Conservation (phyloP, 1,139 yeast genomes). For the Geotrichum bryndzae region DNA sequence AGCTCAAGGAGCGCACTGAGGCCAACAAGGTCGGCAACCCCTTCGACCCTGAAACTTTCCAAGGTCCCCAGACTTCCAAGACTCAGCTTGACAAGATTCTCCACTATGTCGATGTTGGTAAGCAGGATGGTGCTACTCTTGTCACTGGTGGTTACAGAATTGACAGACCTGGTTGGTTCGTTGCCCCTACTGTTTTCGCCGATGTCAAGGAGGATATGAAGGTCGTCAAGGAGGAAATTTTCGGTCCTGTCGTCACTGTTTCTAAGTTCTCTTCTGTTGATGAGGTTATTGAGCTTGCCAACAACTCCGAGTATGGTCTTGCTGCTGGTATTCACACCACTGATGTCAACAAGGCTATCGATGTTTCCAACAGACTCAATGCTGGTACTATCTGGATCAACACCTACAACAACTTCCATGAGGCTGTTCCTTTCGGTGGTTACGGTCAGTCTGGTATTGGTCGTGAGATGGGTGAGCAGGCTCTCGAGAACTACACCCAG, state of each 20-base stretch:
- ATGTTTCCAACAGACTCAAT: conserved; percentile 57
- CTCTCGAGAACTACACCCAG: conserved; percentile 77
- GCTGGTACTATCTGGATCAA: conserved; percentile 83
- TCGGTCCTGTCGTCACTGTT: conserved; percentile 75
- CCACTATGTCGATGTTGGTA: conserved; percentile 60
- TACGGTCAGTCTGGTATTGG: conserved; percentile 85
- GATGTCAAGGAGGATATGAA: conserved; percentile 58
- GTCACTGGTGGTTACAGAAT: conserved; percentile 68
- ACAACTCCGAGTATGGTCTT: conserved; percentile 67
- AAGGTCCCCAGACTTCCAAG: conserved; percentile 76
- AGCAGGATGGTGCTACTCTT: conserved; percentile 62
- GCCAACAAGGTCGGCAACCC: conserved; percentile 57
- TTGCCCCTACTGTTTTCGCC: conserved; percentile 72
- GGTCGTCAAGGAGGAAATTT: conserved; percentile 72
- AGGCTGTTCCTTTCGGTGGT: conserved; percentile 76
- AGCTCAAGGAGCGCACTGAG: conserved; percentile 48
- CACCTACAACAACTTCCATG: conserved; percentile 79
- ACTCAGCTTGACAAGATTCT: conserved; percentile 66
- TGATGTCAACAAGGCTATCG: conserved; percentile 50
- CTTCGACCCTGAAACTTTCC: conserved; percentile 59
- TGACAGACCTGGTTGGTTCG: conserved; percentile 57
- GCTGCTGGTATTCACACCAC: conserved; percentile 79
- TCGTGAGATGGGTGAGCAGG: conserved; percentile 80
- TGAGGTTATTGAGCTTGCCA: conserved; percentile 61
- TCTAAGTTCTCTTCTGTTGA: conserved; percentile 64